phyloP scores from a whole-genome alignment of 192 early-diverging fungal genomes.

The Coemansia erecta region DNA sequence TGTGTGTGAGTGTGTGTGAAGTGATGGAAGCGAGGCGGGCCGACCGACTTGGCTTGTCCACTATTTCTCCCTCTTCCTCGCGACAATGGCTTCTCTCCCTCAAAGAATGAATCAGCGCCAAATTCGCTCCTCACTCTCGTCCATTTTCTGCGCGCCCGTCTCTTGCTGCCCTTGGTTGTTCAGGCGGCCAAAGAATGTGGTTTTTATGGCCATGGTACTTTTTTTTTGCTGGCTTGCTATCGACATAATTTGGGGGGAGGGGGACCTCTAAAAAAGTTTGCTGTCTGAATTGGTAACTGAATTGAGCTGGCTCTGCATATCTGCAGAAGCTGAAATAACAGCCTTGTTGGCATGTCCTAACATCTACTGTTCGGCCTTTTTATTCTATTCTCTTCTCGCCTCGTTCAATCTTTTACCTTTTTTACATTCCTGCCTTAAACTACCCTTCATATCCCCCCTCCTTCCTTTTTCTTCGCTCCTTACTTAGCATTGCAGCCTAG shows the following conservation, averaged over 20 bases:
- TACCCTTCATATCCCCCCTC: slow-evolving; percentile 11
- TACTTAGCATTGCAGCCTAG: background rate
- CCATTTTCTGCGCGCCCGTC: no score
- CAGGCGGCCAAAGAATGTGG: no score
- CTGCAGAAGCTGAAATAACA: background rate
- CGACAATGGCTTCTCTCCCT: background rate
- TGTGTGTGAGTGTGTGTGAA: no score
- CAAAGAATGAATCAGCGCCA: background rate
- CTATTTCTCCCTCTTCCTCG: background rate
- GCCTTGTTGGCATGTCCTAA: background rate
- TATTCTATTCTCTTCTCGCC: slow-evolving; percentile 8
- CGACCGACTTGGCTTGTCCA: no score
- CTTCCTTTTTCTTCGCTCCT: slow-evolving; percentile 7
- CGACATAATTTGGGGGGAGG: no score
- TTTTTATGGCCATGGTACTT: no score
- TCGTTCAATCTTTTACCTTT: slow-evolving; percentile 14
- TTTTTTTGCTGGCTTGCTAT: no score
- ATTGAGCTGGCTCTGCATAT: background rate
- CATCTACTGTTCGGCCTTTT: slow-evolving; percentile 12
- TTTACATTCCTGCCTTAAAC: slow-evolving; percentile 4
- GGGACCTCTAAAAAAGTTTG: background rate
- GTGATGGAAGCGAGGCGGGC: no score
- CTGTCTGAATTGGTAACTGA: slow-evolving; percentile 2
- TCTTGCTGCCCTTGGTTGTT: no score
- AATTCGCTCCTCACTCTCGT: background rate